These are phyloP conservation scores for Stentor coeruleus DNA, from an alignment of 73 alveolate species.

Conservation along the genomic window DNA sequence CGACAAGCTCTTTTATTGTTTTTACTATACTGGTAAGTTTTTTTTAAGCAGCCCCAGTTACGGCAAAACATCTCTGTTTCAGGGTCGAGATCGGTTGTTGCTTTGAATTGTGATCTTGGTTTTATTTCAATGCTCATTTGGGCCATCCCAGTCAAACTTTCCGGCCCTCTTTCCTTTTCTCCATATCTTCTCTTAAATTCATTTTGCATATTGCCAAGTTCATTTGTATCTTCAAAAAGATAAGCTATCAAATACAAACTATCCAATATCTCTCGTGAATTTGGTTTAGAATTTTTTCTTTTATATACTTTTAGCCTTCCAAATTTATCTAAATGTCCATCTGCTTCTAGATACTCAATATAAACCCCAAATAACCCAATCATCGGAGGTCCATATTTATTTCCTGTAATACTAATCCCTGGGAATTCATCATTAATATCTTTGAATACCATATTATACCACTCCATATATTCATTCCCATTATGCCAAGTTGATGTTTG, in stretches of 20 bases:
- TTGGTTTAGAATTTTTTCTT: conserved; percentile 43
- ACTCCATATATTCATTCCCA: conserved; percentile 83
- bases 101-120: background rate
- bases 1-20: conserved; percentile 72
- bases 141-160: background rate
- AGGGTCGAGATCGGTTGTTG: conserved; percentile 37
- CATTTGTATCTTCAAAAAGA: conserved; percentile 83
- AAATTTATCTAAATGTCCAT: conserved; percentile 62
- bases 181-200: background rate
- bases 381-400: conserved; percentile 81
- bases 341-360: conserved; percentile 90
- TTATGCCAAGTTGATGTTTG: conserved; percentile 90
- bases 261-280: conserved; percentile 60
- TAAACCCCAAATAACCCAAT: conserved; percentile 92
- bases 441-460: conserved; percentile 84
- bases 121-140: background rate
- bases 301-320: conserved; percentile 90
- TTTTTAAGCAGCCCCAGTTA: conserved; percentile 14
- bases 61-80: conserved; percentile 49
- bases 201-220: background rate
- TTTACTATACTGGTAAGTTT: conserved; percentile 50
- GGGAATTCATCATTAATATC: conserved; percentile 81
- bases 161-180: background rate
- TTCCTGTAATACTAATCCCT: conserved; percentile 82
- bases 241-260: conserved; percentile 68